These are phyloP conservation scores for Coleophoma eucalyptorum DNA, from an alignment of 2,329 filamentous ascomycete genomes.

Conservation along the genomic window DNA sequence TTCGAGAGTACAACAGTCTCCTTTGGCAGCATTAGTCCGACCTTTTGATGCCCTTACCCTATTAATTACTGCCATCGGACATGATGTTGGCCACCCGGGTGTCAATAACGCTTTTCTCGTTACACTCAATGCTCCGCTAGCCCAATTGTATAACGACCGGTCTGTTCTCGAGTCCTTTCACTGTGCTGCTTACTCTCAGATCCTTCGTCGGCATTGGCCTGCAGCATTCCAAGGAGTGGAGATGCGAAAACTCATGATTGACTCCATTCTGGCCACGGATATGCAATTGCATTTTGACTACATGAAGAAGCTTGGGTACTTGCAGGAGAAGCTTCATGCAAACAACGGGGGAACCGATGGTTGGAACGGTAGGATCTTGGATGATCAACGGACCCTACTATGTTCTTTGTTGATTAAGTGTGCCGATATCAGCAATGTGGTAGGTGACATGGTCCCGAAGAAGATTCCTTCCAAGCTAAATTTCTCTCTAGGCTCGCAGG, in stretches of 20 bases:
- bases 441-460: conserved; percentile 42
- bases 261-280: conserved; percentile 94
- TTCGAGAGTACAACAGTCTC: conserved; percentile 41
- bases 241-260: conserved; percentile 90
- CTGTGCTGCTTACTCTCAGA: conserved; percentile 94
- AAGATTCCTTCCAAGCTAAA: conserved; percentile 12
- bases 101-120: conserved; percentile 98
- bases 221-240: conserved; percentile 71
- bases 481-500: conserved; percentile 64
- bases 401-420: conserved; percentile 96
- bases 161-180: conserved; percentile 97
- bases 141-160: conserved; percentile 93
- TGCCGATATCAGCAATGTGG: conserved; percentile 97
- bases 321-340: conserved; percentile 73
- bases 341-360: conserved; percentile 63
- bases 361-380: conserved; percentile 73
- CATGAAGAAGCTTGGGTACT: conserved; percentile 79
- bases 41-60: conserved; percentile 88
- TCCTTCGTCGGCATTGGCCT: conserved; percentile 89
- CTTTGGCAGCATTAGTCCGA: conserved; percentile 71
- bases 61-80: conserved; percentile 92
- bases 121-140: conserved; percentile 85
- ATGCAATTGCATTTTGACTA: conserved; percentile 98
- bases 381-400: conserved; percentile 75
- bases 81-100: conserved; percentile 95